Evolutionary conservation across 1,284 basidiomycete species (phyloP).

Genomic region (Fomitopsis palustris): DNA sequence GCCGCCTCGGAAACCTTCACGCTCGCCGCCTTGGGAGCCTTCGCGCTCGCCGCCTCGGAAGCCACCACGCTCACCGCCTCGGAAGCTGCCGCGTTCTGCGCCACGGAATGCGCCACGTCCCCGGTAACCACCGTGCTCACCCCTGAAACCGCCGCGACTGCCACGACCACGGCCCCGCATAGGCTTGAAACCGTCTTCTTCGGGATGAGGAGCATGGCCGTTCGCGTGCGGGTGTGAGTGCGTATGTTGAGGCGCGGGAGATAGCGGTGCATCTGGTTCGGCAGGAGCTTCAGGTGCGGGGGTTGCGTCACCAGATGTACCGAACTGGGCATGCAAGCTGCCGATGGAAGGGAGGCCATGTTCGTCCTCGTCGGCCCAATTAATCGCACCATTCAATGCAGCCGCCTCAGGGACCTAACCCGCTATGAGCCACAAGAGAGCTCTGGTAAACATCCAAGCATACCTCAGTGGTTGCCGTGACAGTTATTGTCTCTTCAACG

Average conservation of each 20-base stretch:
- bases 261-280: conserved; percentile 13
- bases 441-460: neutral
- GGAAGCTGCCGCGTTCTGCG: conserved; percentile 32
- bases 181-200: conserved; percentile 61
- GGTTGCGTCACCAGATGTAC: conserved; percentile 38
- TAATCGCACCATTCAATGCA: conserved; percentile 36
- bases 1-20: conserved; percentile 12
- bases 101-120: conserved; percentile 21
- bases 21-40: conserved; percentile 32
- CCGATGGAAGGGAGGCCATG: conserved; percentile 38
- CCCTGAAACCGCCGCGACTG: conserved; percentile 27
- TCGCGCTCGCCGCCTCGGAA: conserved; percentile 32
- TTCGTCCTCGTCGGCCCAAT: conserved; percentile 49
- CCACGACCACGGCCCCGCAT: conserved; percentile 34
- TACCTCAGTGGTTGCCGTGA: conserved; percentile 26
- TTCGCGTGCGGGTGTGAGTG: conserved; percentile 16
- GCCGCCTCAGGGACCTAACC: conserved; percentile 36
- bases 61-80: conserved; percentile 21
- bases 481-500: conserved; percentile 22
- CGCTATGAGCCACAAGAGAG: neutral
- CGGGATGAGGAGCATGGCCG: conserved; percentile 18
- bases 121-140: conserved; percentile 32
- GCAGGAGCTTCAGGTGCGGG: conserved; percentile 36
- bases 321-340: conserved; percentile 39
- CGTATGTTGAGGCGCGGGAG: conserved; percentile 13